Conservation (phyloP, 306 rosid genomes). For the Prunus dulcis region DNA sequence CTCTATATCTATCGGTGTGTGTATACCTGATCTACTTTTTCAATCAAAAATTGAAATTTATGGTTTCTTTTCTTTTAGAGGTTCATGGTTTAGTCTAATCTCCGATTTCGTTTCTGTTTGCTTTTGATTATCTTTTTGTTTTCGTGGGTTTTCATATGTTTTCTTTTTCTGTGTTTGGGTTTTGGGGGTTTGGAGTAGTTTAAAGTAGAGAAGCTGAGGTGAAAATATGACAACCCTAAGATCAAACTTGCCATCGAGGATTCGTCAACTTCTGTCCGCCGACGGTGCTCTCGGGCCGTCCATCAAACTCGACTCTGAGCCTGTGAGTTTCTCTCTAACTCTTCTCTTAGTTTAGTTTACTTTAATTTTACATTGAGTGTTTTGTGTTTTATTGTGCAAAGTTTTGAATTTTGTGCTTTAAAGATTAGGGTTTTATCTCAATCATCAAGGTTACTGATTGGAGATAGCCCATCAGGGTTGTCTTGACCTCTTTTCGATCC, state of each 20-base stretch:
- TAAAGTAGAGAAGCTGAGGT: slow-evolving; percentile 64
- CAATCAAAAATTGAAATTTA: neutral
- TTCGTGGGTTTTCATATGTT: neutral
- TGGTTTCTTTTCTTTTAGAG: slow-evolving; percentile 7
- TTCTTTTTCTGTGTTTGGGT: slow-evolving; percentile 4
- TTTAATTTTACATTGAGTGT: neutral
- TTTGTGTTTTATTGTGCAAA: neutral
- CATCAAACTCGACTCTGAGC: slow-evolving; percentile 76
- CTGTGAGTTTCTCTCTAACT: slow-evolving; percentile 47
- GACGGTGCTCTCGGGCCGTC: slow-evolving; percentile 90
- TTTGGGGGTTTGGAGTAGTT: slow-evolving; percentile 37
- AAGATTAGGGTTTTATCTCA: slow-evolving; percentile 7
- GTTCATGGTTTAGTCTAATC: slow-evolving; percentile 17
- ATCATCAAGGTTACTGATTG: slow-evolving; percentile 2
- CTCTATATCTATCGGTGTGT: slow-evolving; percentile 5
- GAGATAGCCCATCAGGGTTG: slow-evolving; percentile 16
- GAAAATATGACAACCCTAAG: slow-evolving; percentile 72
- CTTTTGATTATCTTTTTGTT: neutral
- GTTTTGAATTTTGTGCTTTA: neutral
- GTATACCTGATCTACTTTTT: slow-evolving; percentile 21
- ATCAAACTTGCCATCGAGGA: slow-evolving; percentile 96
- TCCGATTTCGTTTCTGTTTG: slow-evolving; percentile 19
- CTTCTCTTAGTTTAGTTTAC: neutral
- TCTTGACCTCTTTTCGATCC: neutral
- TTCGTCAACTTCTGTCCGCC: slow-evolving; percentile 81